Conservation (phyloP, 1,139 yeast genomes). For the Pichiaceae sp. region DNA sequence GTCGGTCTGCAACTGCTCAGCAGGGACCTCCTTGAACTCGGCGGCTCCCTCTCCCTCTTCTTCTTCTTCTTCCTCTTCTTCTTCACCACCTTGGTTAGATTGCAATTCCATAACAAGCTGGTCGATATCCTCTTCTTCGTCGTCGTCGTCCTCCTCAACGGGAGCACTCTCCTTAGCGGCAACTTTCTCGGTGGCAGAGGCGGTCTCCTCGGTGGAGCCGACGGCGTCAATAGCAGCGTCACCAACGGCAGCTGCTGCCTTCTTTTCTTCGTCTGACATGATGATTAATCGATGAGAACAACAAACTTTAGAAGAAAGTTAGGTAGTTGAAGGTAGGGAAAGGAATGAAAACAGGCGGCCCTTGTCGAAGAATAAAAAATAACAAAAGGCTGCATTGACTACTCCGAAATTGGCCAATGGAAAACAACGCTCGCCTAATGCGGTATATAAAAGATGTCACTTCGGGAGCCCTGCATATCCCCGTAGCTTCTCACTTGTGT, state of each 20-base stretch:
- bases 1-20: slow-evolving; percentile 82
- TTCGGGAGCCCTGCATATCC: background rate
- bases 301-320: background rate
- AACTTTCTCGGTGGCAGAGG: background rate
- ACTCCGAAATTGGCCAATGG: background rate
- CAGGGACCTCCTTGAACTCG: slow-evolving; percentile 68
- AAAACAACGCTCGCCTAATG: background rate
- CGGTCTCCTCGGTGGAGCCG: background rate
- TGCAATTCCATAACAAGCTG: slow-evolving; percentile 85
- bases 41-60: slow-evolving; percentile 37
- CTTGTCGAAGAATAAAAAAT: background rate
- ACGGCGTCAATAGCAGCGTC: background rate
- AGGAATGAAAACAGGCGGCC: background rate
- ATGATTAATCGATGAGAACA: background rate
- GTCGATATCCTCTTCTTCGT: slow-evolving; percentile 44
- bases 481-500: no score
- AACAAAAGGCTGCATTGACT: background rate
- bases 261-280: slow-evolving; percentile 2
- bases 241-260: background rate
- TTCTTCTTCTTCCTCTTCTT: slow-evolving; percentile 41
- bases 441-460: background rate
- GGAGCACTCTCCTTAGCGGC: background rate
- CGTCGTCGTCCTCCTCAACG: slow-evolving; percentile 6
- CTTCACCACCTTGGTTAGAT: slow-evolving; percentile 50
- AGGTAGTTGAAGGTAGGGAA: background rate